phyloP scores from a whole-genome alignment of 2,329 filamentous ascomycete genomes.

The Aspergillus caelatus region DNA sequence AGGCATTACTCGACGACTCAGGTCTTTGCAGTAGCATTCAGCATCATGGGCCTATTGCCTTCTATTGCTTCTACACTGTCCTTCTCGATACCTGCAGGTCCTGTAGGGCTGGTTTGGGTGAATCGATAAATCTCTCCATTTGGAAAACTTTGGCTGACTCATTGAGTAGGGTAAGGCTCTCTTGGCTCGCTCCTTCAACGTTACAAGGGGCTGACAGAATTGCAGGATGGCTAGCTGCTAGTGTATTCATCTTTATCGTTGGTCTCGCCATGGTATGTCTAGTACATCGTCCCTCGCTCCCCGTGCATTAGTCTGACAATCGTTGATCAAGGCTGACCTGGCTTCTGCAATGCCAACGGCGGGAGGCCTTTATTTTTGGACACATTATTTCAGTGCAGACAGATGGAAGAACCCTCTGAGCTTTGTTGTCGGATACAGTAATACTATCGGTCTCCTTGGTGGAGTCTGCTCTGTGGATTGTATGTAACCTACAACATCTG shows the following conservation, averaged over 20 bases:
- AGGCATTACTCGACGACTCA: slow-evolving; percentile 65
- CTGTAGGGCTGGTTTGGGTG: slow-evolving; percentile 64
- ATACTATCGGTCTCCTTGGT: slow-evolving; percentile 63
- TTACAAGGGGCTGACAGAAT: not conserved
- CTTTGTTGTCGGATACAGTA: slow-evolving; percentile 64
- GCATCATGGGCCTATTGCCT: slow-evolving; percentile 63
- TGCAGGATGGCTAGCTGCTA: slow-evolving; percentile 57
- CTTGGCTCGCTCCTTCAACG: not conserved
- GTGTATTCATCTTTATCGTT: slow-evolving; percentile 60
- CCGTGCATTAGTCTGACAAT: not conserved
- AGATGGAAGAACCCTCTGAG: slow-evolving; percentile 60
- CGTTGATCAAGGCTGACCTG: slow-evolving; percentile 47
- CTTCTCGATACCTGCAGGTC: slow-evolving; percentile 62
- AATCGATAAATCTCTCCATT: not conserved
- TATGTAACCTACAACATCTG: slow-evolving; percentile 20
- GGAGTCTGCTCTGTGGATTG: slow-evolving; percentile 65
- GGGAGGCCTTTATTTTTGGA: slow-evolving; percentile 63
- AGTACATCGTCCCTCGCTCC: slow-evolving; percentile 14
- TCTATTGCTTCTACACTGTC: slow-evolving; percentile 63
- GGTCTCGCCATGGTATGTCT: slow-evolving; percentile 59
- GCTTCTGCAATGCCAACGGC: slow-evolving; percentile 61
- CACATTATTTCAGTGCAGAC: slow-evolving; percentile 60
- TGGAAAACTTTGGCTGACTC: slow-evolving; percentile 28
- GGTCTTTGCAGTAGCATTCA: slow-evolving; percentile 63
- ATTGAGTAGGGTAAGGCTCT: not conserved